Evolutionary conservation across 768 basidiomycete genomes (phyloP), one percentile per base, ranked within the genome.

Genomic region (Russula vinacea): DNA sequence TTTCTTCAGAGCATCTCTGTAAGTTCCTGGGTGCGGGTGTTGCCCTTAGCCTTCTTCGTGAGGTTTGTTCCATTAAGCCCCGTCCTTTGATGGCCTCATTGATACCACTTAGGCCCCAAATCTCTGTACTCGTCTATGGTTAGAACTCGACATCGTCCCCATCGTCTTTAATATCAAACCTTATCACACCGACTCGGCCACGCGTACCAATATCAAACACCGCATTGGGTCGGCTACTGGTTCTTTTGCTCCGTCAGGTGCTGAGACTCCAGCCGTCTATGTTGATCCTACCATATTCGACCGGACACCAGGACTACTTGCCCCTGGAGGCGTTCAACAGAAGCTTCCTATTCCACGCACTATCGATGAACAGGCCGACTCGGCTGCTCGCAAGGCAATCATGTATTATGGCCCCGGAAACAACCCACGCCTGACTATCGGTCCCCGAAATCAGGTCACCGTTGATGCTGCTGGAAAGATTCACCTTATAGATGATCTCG

Each of bases 401-500:
- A 87, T 92, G 88, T 84, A 87, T 75, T 91, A 84, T 69, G 90
- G 90, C 22, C 90, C 90, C 22, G 81, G 80, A 69, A 92, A 92
- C 77, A 92, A 90, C 74, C 91, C 91, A 26, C 87, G 91, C 68
- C 81, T 93, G 32, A 83, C 78, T 72, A 92, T 93, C 71, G 91
- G 88, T 6, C 81, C 88, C 52, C 86, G 90, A 68, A 92, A 95
- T 74, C 88, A 90, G 70, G 94, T 95, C 68, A 83, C 86, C 57
- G 94, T 95, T 55, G 94, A 95, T 71, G 86, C 90, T 39, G 90
- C 79, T 45, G 92, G 91, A 9, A 89, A 90, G 75, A 91, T 95
- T 66, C 89, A 90, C 72, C 81, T 96, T 26, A 79, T 93, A 65
- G 91, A 93, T 70, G 90, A 90, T 71, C 78, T 95, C 49, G 84